A percentile compares a stretch with the other conserved stretches of the same genome.
phyloP scores from a whole-genome alignment of 345 rosid genomes.

The Turnera subulata region DNA sequence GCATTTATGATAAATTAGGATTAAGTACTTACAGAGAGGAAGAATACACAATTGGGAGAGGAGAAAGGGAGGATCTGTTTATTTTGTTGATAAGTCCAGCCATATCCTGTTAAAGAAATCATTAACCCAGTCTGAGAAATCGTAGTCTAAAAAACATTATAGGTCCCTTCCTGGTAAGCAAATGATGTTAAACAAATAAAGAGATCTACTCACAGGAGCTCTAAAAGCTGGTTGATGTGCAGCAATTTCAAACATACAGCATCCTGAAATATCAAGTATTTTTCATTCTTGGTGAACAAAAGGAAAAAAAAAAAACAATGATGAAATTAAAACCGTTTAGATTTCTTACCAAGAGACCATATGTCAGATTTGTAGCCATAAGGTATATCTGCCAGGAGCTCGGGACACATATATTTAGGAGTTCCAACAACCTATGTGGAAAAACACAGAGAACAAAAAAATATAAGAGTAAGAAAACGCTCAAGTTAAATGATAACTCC shows the following conservation, averaged over 20 bases:
- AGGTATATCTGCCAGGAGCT: conserved; percentile 82
- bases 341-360: conserved; percentile 88
- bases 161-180: neutral
- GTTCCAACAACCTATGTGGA: conserved; percentile 71
- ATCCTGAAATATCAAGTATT: conserved; percentile 56
- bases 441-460: conserved; percentile 9
- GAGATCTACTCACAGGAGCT: conserved; percentile 64
- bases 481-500: too few relatives aligned
- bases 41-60: conserved; percentile 88
- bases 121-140: conserved; percentile 4
- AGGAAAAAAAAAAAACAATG: conserved; percentile 2
- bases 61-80: conserved; percentile 81
- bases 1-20: conserved; percentile 3
- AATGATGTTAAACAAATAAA: neutral
- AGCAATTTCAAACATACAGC: conserved; percentile 95
- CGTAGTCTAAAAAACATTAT: conserved; percentile 1
- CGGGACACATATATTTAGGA: conserved; percentile 94
- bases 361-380: conserved; percentile 96
- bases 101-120: conserved; percentile 58
- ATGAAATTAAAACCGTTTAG: neutral
- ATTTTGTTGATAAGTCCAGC: conserved; percentile 86
- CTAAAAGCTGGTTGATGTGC: conserved; percentile 93
- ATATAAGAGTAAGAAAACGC: too few relatives aligned
- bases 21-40: conserved; percentile 63
- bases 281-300: conserved; percentile 10